A percentile compares a stretch with the other conserved stretches of the same genome.
Conservation (phyloP, 208 protist species). For the Crithidia fasciculata region DNA sequence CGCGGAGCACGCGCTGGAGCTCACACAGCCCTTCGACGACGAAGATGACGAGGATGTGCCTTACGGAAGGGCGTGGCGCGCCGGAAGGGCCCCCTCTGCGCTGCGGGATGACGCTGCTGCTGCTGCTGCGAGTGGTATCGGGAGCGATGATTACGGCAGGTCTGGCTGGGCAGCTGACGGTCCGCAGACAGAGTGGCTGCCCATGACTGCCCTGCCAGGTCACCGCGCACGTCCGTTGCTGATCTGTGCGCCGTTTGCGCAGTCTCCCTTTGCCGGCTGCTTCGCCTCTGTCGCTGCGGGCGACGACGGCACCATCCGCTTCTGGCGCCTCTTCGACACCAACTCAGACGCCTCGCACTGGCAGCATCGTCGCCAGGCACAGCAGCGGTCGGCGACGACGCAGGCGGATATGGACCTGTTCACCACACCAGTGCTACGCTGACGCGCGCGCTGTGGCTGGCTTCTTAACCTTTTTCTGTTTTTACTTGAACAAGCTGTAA, state of each 20-base stretch:
- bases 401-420: slow-evolving; percentile 45
- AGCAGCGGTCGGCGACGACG: slow-evolving; percentile 40
- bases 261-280: slow-evolving; percentile 46
- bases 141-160: not conserved
- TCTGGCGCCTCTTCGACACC: slow-evolving; percentile 76
- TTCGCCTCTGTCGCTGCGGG: slow-evolving; percentile 73
- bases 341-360: slow-evolving; percentile 36
- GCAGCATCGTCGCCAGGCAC: slow-evolving; percentile 43
- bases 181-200: slow-evolving; percentile 29
- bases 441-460: not conserved
- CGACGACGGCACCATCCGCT: slow-evolving; percentile 74
- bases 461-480: slow-evolving; percentile 9
- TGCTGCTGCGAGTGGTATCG: not conserved
- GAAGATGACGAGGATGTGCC: not conserved
- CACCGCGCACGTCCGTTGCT: slow-evolving; percentile 77
- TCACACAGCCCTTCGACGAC: not conserved
- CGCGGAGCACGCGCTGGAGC: not conserved
- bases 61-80: not conserved
- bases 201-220: slow-evolving; percentile 58
- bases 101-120: not conserved
- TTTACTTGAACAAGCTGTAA: not conserved
- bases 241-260: slow-evolving; percentile 56
- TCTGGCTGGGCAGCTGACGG: not conserved
- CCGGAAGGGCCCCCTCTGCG: not conserved
- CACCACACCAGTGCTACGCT: slow-evolving; percentile 43